Evolutionary conservation across 495 filamentous ascomycete genomes (phyloP), one percentile per base, ranked within the genome.

Genomic region (Daldinia loculata): DNA sequence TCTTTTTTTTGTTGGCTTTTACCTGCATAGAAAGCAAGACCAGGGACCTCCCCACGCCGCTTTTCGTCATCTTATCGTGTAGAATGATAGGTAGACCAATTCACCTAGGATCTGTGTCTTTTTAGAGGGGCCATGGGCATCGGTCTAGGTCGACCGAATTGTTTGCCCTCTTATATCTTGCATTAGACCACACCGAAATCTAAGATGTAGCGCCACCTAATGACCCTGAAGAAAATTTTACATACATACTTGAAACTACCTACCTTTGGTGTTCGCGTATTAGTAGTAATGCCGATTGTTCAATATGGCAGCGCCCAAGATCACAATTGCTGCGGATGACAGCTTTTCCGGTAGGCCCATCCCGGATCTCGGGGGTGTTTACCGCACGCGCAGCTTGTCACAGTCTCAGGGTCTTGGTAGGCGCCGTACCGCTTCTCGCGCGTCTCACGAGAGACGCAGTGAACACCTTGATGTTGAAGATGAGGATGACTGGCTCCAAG

Each of bases 401-500:
- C 66, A 56, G 17, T 26, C 62, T 9, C 57, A 74, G 43, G 60
- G 55, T 9, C 71, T 77, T 6, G 56, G 72, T 12, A 71, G 77
- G 30, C 70, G 62, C 26, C 67, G 77, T 26, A 77, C 74, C 24
- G 41, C 58, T 51, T 72, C 71, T 24, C 76, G 74, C 24, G 34
- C 59, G 0, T 79, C 78, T 0, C 60, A 71, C 22, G 71, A 79
- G 24, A 48, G 27, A 2, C 62, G 52, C 3, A 63, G 71, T 17
- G 78, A 77, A 2, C 48, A 63, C 32, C 72, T 69, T 9, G 78
- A 80, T 43, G 69, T 76, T 17, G 80, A 80, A 27, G 80, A 81
- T 4, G 80, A 78, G 0, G 78, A 81, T 27, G 78, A 80, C 26
- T 82, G 80, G 80, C 69, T 74, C 17, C 71, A 62, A 15, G 70